Evolutionary conservation across 805 yeast genomes (phyloP), one percentile per base, ranked within the genome.

Genomic region (Nakazawaea ambrosiae): DNA sequence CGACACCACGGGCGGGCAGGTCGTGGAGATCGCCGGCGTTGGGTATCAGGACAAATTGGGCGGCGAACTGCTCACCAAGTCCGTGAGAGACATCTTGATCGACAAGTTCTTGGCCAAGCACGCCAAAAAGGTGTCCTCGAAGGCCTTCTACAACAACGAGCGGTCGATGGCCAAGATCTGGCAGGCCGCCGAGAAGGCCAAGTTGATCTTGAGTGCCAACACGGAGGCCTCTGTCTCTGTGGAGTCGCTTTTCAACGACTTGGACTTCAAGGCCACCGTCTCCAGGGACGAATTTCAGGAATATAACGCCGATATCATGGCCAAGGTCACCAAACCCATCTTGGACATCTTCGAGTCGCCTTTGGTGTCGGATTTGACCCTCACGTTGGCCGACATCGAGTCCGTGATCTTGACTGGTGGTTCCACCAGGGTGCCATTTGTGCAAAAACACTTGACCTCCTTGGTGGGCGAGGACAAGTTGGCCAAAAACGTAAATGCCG

Each of bases 361-460:
- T 26, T 47, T 55, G 11, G 47, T 52, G 35, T 50, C 49, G 8
- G 49, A 54, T 2, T 32, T 32, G n/a, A 17, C 27, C 3, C 33
- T 60, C 7, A 37, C 51, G 1, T 40, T 66, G 17, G 53, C 55
- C 2, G 66, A 75, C 25, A 41, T 84, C 2, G 58, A 65, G 25
- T 80, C 95, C 2, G 76, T 92, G 3, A 78, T 92, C 39, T 67
- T 89, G 39, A 73, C 84, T 30, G 98, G 98, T 45, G 98, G 98
- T 1, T 76, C 95, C 0, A 77, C 90, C 5, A 76, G 98, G 55
- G 84, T 87, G 22, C 98, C 98, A 12, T 70, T 83, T 50, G 82
- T 92, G 33, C 92, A 87, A 58, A 68, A 73, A 40, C 73, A 70
- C 37, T 61, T 86, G 41, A 44, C 55, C 2, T 54, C 70, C 2